Conservation (phyloP, 2,329 filamentous ascomycete genomes). For the Scytalidium sp. region DNA sequence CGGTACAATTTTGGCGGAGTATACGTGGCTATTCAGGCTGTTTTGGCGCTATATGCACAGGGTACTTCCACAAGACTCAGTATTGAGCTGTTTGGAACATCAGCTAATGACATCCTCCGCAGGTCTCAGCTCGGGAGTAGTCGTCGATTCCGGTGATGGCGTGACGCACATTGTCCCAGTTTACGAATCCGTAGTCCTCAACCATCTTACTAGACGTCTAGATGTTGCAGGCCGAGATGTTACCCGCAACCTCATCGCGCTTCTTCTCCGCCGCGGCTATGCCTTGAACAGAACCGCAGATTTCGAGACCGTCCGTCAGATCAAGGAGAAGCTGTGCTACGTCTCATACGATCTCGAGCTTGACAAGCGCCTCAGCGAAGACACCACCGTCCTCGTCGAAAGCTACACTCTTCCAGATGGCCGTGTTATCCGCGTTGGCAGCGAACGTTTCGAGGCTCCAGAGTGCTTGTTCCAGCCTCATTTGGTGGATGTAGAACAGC, state of each 20-base stretch:
- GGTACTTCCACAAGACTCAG: constrained; percentile 47
- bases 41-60: constrained; percentile 93
- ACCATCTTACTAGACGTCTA: constrained; percentile 89
- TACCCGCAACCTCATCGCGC: constrained; percentile 95
- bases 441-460: constrained; percentile 95
- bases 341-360: constrained; percentile 97
- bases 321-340: constrained; percentile 99
- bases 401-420: constrained; percentile 97
- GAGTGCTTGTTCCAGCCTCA: constrained; percentile 99
- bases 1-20: constrained; percentile 94
- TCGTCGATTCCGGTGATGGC: constrained; percentile 96
- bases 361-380: constrained; percentile 93
- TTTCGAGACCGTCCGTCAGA: constrained; percentile 97
- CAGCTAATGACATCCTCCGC: constrained; percentile 2
- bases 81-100: too few species aligned
- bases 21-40: constrained; percentile 96
- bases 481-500: constrained; percentile 94
- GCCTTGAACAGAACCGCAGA: constrained; percentile 97
- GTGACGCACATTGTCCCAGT: constrained; percentile 98
- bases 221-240: constrained; percentile 97
- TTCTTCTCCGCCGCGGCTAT: constrained; percentile 90
- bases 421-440: constrained; percentile 91
- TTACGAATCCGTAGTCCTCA: constrained; percentile 96
- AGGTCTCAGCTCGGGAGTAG: constrained; percentile 90
- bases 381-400: constrained; percentile 95